These are phyloP conservation scores for Wickerhamiella pararugosa DNA, from an alignment of 1,139 yeast genomes.

Conservation along the genomic window DNA sequence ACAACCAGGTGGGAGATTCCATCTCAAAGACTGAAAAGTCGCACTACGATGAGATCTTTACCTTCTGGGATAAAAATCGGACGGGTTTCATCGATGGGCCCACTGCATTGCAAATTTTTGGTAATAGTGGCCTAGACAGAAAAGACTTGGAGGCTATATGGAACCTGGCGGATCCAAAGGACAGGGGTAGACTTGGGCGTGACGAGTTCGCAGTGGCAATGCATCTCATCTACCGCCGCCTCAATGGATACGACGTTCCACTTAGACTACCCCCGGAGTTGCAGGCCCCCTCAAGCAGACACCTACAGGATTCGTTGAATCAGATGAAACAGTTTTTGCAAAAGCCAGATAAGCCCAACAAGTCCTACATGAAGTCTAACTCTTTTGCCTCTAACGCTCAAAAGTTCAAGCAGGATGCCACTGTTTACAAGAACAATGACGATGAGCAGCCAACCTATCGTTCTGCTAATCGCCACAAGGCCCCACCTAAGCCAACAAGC, in stretches of 20 bases:
- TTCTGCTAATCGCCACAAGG: slow-evolving; percentile 50
- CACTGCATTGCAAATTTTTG: slow-evolving; percentile 72
- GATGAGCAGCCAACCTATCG: slow-evolving; percentile 49
- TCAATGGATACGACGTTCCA: slow-evolving; percentile 70
- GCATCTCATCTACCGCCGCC: slow-evolving; percentile 74
- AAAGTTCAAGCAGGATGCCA: slow-evolving; percentile 32
- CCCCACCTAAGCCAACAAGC: slow-evolving; percentile 7
- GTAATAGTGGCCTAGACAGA: slow-evolving; percentile 78
- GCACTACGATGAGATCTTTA: slow-evolving; percentile 74
- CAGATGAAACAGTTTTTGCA: slow-evolving; percentile 35
- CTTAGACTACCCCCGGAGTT: slow-evolving; percentile 41
- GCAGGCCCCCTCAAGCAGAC: slow-evolving; percentile 69
- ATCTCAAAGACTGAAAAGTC: slow-evolving; percentile 75
- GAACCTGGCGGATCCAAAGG: slow-evolving; percentile 87
- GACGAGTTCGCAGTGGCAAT: slow-evolving; percentile 89
- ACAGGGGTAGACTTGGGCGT: slow-evolving; percentile 66
- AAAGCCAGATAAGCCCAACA: slow-evolving; percentile 16
- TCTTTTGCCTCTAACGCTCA: slow-evolving; percentile 23
- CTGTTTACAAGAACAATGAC: slow-evolving; percentile 51
- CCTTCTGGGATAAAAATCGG: slow-evolving; percentile 64
- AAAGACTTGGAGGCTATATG: slow-evolving; percentile 79
- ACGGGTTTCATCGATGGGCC: slow-evolving; percentile 66
- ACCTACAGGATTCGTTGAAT: slow-evolving; percentile 31
- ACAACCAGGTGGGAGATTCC: slow-evolving; percentile 41
- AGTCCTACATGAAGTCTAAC: slow-evolving; percentile 18